Evolutionary conservation across 225 moss, liverwort and hornwort species (phyloP).

Genomic region (Climacium dendroides): DNA sequence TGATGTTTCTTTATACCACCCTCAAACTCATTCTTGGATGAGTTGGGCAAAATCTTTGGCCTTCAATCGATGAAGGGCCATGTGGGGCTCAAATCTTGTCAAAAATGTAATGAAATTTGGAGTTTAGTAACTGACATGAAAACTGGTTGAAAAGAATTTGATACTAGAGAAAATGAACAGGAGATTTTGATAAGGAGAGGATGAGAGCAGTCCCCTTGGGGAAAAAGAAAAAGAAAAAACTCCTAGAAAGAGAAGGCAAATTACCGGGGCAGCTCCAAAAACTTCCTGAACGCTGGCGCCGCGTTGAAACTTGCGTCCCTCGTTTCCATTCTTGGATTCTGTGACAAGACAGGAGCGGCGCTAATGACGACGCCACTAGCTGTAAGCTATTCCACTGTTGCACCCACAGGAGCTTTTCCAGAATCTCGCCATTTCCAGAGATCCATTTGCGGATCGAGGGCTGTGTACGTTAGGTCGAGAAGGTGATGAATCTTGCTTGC

Average conservation of each 20-base stretch:
- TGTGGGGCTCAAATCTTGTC: rapidly evolving
- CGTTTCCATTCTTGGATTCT: not conserved
- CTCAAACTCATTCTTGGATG: not conserved
- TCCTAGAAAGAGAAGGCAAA: no score
- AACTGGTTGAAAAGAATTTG: not conserved
- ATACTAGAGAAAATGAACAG: not conserved
- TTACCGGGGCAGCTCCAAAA: not conserved
- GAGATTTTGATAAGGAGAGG: not conserved
- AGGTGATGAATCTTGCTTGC: not conserved
- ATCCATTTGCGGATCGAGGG: no score
- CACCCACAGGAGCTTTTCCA: not conserved
- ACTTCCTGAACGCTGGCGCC: not conserved
- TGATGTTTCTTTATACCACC: not conserved
- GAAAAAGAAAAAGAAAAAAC: not conserved
- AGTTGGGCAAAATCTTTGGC: not conserved
- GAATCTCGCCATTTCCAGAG: not conserved
- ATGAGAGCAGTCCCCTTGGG: no score
- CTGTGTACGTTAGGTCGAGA: not conserved
- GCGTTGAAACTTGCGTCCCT: not conserved
- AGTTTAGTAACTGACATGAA: not conserved
- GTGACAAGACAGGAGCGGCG: not conserved
- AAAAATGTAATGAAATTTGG: not conserved
- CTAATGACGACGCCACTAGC: not conserved
- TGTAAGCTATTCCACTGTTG: not conserved
- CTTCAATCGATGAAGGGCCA: not conserved